Conservation (phyloP, 306 rosid genomes). For the Malus fusca region DNA sequence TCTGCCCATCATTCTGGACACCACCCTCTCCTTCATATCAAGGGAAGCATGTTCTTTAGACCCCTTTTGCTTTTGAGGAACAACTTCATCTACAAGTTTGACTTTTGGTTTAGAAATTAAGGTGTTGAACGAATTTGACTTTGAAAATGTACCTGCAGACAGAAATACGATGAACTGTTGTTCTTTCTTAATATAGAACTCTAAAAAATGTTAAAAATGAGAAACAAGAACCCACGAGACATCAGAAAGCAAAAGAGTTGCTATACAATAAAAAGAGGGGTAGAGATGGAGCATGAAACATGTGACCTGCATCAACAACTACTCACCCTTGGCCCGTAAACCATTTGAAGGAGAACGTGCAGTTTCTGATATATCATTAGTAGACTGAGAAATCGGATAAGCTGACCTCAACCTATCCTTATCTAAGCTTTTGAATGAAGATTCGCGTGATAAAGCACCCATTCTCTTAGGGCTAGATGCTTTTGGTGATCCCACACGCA, state of each 20-base stretch:
- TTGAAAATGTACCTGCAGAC: conserved; percentile 50
- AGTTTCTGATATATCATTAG: conserved; percentile 30
- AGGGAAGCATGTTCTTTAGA: conserved; percentile 42
- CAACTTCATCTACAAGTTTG: conserved; percentile 57
- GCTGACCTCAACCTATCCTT: conserved; percentile 47
- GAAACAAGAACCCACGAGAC: neutral
- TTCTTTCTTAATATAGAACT: neutral
- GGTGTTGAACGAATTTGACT: conserved; percentile 66
- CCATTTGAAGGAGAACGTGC: conserved; percentile 37
- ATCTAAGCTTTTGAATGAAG: conserved; percentile 57
- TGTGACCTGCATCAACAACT: conserved; percentile 4
- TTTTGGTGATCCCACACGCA: conserved; percentile 54
- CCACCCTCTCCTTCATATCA: conserved; percentile 47
- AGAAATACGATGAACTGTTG: conserved; percentile 8
- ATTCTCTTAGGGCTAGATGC: conserved; percentile 49
- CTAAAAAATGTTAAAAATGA: neutral
- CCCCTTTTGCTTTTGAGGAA: conserved; percentile 57
- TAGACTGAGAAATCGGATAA: conserved; percentile 29
- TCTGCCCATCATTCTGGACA: conserved; percentile 41
- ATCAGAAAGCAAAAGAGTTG: neutral
- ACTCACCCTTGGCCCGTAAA: conserved; percentile 43
- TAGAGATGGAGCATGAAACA: neutral
- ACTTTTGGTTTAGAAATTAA: conserved; percentile 53
- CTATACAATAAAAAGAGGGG: neutral
- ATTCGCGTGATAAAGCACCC: conserved; percentile 49